Evolutionary conservation across 176 grass and related monocot species (phyloP).

Genomic region (Carex pumila): DNA sequence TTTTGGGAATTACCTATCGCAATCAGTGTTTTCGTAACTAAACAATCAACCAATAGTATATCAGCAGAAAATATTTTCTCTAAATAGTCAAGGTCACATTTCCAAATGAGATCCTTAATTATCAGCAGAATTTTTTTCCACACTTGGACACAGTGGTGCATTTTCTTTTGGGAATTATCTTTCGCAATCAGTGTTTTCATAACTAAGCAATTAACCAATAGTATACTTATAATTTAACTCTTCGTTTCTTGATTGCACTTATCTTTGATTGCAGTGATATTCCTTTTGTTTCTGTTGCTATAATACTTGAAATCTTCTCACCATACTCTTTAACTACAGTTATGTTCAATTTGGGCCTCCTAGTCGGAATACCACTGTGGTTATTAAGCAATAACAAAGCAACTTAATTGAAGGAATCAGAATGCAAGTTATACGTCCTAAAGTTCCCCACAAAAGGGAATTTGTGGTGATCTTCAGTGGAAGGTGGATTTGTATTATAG

Average conservation of each 20-base stretch:
- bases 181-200: not conserved
- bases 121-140: not conserved
- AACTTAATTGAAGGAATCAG: slow-evolving; percentile 1
- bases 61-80: too few species aligned
- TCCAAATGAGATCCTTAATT: not conserved
- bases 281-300: not conserved
- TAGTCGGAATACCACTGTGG: not conserved
- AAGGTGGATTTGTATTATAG: not conserved
- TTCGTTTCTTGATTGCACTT: not conserved
- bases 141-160: not conserved
- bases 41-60: not conserved
- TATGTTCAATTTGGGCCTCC: not conserved
- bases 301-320: not conserved
- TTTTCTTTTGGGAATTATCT: not conserved
- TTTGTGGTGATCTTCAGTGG: not conserved
- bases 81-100: not conserved
- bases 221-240: not conserved
- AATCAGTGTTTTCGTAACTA: not conserved
- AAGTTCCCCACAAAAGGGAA: not conserved
- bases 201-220: not conserved
- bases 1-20: not conserved
- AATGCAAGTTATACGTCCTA: not conserved
- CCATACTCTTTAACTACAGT: not conserved
- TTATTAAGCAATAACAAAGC: slow-evolving; percentile 11
- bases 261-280: not conserved